These are phyloP conservation scores for Trichophaea hybrida DNA, from an alignment of 2,329 filamentous ascomycete genomes.

Conservation along the genomic window DNA sequence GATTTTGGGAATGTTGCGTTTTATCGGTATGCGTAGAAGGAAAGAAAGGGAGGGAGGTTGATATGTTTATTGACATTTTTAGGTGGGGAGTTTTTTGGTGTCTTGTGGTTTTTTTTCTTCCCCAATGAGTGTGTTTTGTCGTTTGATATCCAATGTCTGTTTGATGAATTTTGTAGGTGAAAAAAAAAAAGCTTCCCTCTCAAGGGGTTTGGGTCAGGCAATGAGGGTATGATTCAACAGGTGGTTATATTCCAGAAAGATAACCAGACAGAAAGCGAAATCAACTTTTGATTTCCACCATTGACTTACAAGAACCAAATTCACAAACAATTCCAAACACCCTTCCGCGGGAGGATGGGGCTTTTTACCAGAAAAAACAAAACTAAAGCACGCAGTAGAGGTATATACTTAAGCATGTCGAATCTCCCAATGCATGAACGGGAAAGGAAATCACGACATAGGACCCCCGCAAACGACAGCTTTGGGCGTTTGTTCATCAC, in stretches of 20 bases:
- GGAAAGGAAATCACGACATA: no score
- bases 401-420: no score
- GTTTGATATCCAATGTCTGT: not conserved
- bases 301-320: no score
- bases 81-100: not conserved
- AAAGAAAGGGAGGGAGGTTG: not conserved
- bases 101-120: not conserved
- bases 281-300: not conserved
- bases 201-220: not conserved
- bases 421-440: no score
- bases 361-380: no score
- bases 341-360: no score
- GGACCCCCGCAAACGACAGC: no score
- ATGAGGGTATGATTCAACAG: not conserved
- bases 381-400: no score
- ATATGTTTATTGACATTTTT: not conserved
- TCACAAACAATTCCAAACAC: no score
- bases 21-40: conserved; percentile 19
- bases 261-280: not conserved
- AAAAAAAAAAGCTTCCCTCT: not conserved
- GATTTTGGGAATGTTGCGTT: conserved; percentile 24
- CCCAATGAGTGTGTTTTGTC: no score
- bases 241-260: not conserved
- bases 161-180: not conserved
- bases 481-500: no score